phyloP scores from a whole-genome alignment of 2,329 filamentous ascomycete species.

The Stromatinia cepivora region DNA sequence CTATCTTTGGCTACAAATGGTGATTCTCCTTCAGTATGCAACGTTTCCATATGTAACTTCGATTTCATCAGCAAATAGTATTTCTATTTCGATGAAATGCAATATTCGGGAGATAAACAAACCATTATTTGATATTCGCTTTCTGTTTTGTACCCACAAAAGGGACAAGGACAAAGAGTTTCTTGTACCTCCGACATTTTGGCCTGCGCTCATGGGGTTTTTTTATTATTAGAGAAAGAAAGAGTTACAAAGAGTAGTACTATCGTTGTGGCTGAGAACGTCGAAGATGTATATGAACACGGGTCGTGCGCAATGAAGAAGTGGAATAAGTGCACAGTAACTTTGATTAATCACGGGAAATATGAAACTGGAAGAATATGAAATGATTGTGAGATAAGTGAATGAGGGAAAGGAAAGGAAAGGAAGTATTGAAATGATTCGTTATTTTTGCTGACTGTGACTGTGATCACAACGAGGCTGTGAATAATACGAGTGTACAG shows the following conservation, averaged over 20 bases:
- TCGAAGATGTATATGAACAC: conserved; percentile 1
- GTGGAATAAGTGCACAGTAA: not conserved
- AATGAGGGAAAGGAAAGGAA: not conserved
- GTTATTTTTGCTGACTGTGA: not conserved
- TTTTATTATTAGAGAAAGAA: not conserved
- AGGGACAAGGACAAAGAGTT: conserved; percentile 46
- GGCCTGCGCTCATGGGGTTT: not conserved
- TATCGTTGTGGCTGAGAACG: conserved; percentile 8
- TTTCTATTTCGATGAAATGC: conserved; percentile 14
- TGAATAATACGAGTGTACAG: not conserved
- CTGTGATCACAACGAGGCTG: conserved; percentile 6
- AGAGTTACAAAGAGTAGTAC: conserved; percentile 6
- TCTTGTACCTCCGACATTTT: conserved; percentile 5
- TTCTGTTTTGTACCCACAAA: conserved; percentile 43
- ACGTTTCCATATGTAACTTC: conserved; percentile 39
- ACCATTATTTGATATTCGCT: conserved; percentile 45
- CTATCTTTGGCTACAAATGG: conserved; percentile 39
- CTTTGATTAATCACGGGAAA: not conserved
- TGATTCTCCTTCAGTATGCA: conserved; percentile 39
- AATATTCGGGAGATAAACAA: conserved; percentile 32
- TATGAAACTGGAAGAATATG: not conserved
- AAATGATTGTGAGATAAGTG: not conserved
- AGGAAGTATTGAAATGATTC: not conserved
- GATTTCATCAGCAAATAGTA: conserved; percentile 21
- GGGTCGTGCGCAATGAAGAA: not conserved